These are phyloP conservation scores for Magnolia sinica DNA, from an alignment of 164 flowering plant genomes.

Conservation along the genomic window DNA sequence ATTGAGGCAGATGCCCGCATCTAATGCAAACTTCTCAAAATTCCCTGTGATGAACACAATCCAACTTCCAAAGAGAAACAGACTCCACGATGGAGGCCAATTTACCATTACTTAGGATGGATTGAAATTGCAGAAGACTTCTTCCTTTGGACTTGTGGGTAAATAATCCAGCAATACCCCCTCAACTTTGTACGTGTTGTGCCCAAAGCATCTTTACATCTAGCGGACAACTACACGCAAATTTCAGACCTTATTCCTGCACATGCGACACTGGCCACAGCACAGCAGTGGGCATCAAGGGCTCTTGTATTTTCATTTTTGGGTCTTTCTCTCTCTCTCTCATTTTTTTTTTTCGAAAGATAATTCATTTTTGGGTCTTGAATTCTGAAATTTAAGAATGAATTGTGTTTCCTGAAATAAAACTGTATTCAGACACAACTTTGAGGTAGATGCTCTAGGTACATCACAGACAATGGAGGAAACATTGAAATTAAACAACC, in stretches of 20 bases:
- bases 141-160: not conserved
- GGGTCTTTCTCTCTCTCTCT: not conserved
- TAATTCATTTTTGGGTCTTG: not conserved
- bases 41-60: no score
- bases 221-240: not conserved
- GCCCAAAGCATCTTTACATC: not conserved
- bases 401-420: not conserved
- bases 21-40: no score
- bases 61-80: no score
- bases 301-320: not conserved
- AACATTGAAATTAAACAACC: slow-evolving; percentile 4
- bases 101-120: no score
- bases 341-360: not conserved
- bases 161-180: not conserved
- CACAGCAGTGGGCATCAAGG: not conserved
- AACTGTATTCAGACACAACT: not conserved
- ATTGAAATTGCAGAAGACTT: no score
- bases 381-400: not conserved
- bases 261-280: not conserved
- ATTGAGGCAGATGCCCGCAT: no score
- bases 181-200: not conserved
- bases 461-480: not conserved
- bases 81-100: no score
- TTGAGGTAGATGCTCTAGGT: not conserved
- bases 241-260: not conserved